Evolutionary conservation across 192 early-diverging fungal species (phyloP).

Genomic region (Rhizoclosmatium globosum): DNA sequence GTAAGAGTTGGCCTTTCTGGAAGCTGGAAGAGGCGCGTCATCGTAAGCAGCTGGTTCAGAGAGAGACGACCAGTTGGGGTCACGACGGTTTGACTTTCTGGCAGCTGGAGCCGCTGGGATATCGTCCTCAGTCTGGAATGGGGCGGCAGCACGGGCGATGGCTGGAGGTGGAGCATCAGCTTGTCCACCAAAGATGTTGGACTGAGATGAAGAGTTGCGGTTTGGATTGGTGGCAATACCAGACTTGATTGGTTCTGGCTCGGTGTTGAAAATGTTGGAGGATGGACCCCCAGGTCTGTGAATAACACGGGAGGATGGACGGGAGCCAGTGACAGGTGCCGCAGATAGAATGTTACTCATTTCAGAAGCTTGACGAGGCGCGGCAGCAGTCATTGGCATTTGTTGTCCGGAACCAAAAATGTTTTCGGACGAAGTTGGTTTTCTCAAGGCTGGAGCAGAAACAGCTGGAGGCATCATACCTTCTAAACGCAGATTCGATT

Average conservation of each 20-base stretch:
- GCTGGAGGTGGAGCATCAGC: slow-evolving; percentile 36
- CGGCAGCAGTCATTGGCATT: not conserved
- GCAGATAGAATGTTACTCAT: slow-evolving; percentile 4
- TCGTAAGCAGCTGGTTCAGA: not conserved
- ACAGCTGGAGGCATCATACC: too few relatives aligned
- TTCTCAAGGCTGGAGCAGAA: not conserved
- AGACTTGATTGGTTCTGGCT: slow-evolving; percentile 27
- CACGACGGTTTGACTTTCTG: slow-evolving; percentile 36
- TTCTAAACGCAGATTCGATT: too few relatives aligned
- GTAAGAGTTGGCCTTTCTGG: slow-evolving; percentile 14
- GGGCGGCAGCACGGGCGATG: not conserved
- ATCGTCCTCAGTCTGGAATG: not conserved
- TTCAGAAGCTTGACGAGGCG: not conserved
- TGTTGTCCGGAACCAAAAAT: slow-evolving; percentile 9
- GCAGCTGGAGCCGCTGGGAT: not conserved
- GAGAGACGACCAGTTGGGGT: slow-evolving; percentile 49
- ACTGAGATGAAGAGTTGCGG: slow-evolving; percentile 48
- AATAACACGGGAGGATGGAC: slow-evolving; percentile 45
- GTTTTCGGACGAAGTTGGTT: not conserved
- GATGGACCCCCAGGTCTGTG: slow-evolving; percentile 45
- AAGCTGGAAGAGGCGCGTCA: not conserved
- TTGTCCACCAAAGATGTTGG: slow-evolving; percentile 37
- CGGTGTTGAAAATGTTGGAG: slow-evolving; percentile 50
- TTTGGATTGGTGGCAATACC: too few relatives aligned
- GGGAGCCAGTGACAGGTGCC: slow-evolving; percentile 27